Evolutionary conservation across 768 basidiomycete genomes (phyloP), one percentile per base, ranked within the genome.

Genomic region (Mycena polygramma): DNA sequence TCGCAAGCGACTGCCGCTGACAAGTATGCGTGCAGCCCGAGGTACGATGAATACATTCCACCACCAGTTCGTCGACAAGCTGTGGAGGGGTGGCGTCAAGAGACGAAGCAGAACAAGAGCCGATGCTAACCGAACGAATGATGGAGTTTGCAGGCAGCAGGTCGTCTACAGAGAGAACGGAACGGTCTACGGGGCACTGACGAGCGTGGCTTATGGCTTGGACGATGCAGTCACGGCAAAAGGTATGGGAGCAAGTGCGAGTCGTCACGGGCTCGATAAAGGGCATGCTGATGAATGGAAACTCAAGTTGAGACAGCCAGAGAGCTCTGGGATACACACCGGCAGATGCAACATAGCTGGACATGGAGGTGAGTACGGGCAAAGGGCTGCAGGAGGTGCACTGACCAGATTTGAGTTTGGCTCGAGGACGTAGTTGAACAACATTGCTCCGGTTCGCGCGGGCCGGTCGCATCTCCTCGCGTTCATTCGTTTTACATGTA

Each of bases 141-240:
- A 96, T 91, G 17, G 92, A 89, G 78, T 90, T 88, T n/a, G 93
- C 91, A 20, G 90, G 89, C 1, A 75, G 75, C 63, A 96, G 81
- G 71, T 93, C 90, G n/a, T 81, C 81, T n/a, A 81, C 64, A 1
- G 82, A 79, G 39, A 97, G 83, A 0, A 89, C 84, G 17, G 89
- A 91, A 24, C 96, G 89, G 80, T 97, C 95, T 37, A 97, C 89
- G 14, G 96, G 96, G 78, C 96, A 97, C 70, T 91, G 90, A 0
- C 86, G 83, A 9, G 90, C 89, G 68, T 92, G 88, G 15, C 80
- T 78, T 5, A 97, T 85, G 0, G 95, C 93, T 58, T 85, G 83
- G n/a, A 82, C 74, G 69, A 96, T 93, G 76, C 96, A 97, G 37
- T 89, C 91, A n/a, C 81, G 80, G 78, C 96, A 97, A 79, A 97